Conservation (phyloP, 2,329 filamentous ascomycete species). For the Metarhizium robertsii region DNA sequence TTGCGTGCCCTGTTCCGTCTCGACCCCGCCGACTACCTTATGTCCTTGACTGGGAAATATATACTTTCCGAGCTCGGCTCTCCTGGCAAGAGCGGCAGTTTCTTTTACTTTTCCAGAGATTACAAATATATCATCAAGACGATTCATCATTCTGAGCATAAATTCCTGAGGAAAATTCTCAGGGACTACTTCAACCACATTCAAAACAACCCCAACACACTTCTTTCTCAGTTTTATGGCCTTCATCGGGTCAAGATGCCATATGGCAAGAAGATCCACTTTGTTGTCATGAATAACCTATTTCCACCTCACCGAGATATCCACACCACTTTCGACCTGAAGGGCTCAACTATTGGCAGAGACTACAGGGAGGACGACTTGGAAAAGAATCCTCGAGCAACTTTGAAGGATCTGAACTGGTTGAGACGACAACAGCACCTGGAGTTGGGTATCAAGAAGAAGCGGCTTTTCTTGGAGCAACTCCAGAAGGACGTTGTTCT, state of each 20-base stretch:
- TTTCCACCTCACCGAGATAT: constrained; percentile 97
- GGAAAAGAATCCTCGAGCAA: constrained; percentile 81
- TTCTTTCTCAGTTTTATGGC: constrained; percentile 96
- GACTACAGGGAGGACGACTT: constrained; percentile 86
- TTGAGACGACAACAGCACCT: constrained; percentile 74
- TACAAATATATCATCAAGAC: constrained; percentile 99
- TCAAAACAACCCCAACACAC: constrained; percentile 85
- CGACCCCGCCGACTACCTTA: constrained; percentile 94
- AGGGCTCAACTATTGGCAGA: constrained; percentile 89
- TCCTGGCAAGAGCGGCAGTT: constrained; percentile 95
- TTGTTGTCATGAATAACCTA: constrained; percentile 99
- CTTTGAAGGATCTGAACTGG: constrained; percentile 96
- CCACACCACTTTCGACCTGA: constrained; percentile 92
- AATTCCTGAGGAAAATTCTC: constrained; percentile 73
- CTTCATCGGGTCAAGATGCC: constrained; percentile 97
- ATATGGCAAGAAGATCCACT: constrained; percentile 96
- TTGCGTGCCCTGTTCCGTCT: constrained; percentile 79
- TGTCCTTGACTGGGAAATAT: constrained; percentile 97
- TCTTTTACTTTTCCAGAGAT: constrained; percentile 98
- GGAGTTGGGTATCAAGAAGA: constrained; percentile 84
- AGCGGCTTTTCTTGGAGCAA: constrained; percentile 79
- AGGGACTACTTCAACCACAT: constrained; percentile 94
- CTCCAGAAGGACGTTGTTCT: constrained; percentile 79
- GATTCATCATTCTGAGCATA: constrained; percentile 91
- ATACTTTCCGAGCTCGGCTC: constrained; percentile 95